These are phyloP conservation scores for Thuja plicata DNA, from an alignment of 83 land plant genomes.

Conservation along the genomic window DNA sequence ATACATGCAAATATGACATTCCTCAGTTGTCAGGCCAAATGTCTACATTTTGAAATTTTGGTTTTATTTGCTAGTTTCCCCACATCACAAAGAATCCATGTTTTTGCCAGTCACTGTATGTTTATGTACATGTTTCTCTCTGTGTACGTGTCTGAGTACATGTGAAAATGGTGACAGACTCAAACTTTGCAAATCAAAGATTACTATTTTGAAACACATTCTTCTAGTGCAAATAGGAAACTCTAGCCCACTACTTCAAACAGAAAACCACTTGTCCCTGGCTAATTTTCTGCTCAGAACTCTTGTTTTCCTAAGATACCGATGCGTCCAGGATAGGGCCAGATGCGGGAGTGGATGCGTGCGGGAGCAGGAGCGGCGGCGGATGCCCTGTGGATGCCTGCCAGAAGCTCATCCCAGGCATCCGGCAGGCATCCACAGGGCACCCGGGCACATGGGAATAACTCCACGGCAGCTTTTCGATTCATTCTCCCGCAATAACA, in stretches of 20 bases:
- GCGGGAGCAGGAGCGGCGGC: too few species aligned
- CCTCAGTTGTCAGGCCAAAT: neutral
- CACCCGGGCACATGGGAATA: slow-evolving; percentile 63
- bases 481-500: neutral
- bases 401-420: too few species aligned
- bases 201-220: neutral
- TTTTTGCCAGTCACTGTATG: neutral
- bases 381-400: too few species aligned
- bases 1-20: neutral
- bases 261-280: neutral
- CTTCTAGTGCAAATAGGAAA: neutral
- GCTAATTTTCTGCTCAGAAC: neutral
- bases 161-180: neutral
- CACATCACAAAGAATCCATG: neutral
- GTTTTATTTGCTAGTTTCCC: neutral
- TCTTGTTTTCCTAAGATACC: neutral
- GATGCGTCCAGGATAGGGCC: too few species aligned
- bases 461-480: slow-evolving; percentile 27
- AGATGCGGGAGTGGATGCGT: too few species aligned
- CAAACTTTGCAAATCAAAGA: too few species aligned
- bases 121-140: neutral
- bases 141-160: neutral
- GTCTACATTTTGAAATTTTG: neutral
- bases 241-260: neutral
- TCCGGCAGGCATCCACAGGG: too few species aligned